A percentile compares a stretch with the other conserved stretches of the same genome.
Conservation (phyloP, 139 green algal species). For the Chlorella sp. region DNA sequence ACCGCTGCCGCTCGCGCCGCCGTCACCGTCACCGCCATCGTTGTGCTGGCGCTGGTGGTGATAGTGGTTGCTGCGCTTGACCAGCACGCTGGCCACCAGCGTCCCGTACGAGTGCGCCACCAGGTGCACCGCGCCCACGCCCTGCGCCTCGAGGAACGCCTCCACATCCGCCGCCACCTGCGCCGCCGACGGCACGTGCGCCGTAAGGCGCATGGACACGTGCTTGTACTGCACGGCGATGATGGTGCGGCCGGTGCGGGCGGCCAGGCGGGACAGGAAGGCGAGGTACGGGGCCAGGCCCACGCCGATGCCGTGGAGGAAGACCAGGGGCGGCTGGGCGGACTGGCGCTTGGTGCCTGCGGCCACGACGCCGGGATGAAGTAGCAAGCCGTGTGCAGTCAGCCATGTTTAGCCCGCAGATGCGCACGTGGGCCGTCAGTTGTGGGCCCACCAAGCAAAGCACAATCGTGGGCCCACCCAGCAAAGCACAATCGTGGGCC, state of each 20-base stretch:
- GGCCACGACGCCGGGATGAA: too few species aligned
- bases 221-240: slow-evolving; percentile 49
- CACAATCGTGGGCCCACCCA: too few species aligned
- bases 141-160: slow-evolving; percentile 22
- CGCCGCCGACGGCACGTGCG: slow-evolving; percentile 27
- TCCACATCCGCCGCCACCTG: slow-evolving; percentile 33
- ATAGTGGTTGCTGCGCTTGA: too few species aligned
- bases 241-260: slow-evolving; percentile 3
- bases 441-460: too few species aligned
- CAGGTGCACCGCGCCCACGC: slow-evolving; percentile 9
- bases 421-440: too few species aligned
- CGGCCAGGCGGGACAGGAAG: slow-evolving; percentile 23
- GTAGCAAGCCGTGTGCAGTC: too few species aligned
- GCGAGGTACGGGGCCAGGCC: slow-evolving; percentile 42
- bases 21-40: too few species aligned
- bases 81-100: slow-evolving; percentile 20
- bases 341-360: too few species aligned
- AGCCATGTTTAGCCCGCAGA: too few species aligned
- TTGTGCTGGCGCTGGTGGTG: too few species aligned
- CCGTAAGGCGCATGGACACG: slow-evolving; percentile 40
- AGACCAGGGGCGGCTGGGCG: slow-evolving; percentile 29
- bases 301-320: slow-evolving; percentile 51
- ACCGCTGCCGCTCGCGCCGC: too few species aligned
- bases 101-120: slow-evolving; percentile 39
- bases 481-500: too few species aligned